These are phyloP conservation scores for Phytophthora constricta DNA, from an alignment of 352 stramenopile species.

Conservation along the genomic window DNA sequence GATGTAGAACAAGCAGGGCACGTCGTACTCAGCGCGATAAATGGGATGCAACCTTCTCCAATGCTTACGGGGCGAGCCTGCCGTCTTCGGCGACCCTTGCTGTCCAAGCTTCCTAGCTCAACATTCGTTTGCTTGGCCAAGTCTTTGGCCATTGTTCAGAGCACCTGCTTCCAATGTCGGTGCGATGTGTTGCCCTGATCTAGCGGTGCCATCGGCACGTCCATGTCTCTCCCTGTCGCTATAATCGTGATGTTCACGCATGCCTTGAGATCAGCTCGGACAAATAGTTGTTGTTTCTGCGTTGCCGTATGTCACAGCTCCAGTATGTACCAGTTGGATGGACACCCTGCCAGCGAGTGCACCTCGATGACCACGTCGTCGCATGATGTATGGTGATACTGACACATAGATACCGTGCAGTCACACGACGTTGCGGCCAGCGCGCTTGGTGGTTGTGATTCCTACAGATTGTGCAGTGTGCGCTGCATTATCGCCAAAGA, in stretches of 20 bases:
- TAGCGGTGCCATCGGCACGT: background rate
- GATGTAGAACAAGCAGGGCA: too few relatives aligned
- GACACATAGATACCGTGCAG: too few relatives aligned
- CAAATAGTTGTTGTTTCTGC: conserved; percentile 18
- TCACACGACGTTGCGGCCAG: too few relatives aligned
- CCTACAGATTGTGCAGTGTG: background rate
- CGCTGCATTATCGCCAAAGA: conserved; percentile 3
- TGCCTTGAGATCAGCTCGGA: conserved; percentile 18
- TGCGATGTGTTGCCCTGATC: background rate
- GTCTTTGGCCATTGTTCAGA: conserved; percentile 15
- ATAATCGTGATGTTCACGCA: conserved; percentile 23
- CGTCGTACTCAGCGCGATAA: conserved; percentile 2
- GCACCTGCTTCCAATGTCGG: conserved; percentile 18
- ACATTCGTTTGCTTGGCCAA: conserved; percentile 15
- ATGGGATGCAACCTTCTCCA: background rate
- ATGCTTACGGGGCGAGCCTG: conserved; percentile 11
- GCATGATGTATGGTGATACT: background rate
- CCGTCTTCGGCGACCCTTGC: conserved; percentile 9
- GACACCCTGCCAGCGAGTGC: conserved; percentile 1
- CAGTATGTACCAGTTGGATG: conserved; percentile 17
- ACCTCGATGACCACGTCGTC: background rate
- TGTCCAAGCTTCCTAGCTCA: conserved; percentile 2
- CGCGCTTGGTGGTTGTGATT: background rate
- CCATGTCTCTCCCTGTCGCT: too few relatives aligned
- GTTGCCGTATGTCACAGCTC: conserved; percentile 16